Conservation (phyloP, 169 alveolate genomes). For the Eimeria falciformis region DNA sequence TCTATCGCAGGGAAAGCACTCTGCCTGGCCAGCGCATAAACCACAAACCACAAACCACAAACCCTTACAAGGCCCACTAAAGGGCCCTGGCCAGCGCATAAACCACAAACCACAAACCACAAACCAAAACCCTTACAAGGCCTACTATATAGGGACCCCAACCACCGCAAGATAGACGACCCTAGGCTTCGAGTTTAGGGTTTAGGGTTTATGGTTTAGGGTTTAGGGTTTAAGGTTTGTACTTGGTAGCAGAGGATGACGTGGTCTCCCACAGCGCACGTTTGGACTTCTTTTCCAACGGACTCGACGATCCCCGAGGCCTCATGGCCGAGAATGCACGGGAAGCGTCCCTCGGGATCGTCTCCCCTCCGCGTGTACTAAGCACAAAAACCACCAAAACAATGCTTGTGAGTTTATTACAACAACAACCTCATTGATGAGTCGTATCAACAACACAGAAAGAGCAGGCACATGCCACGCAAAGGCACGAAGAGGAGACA, state of each 20-base stretch:
- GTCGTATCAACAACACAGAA: neutral
- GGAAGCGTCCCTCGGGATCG: constrained; percentile 91
- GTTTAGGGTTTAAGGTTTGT: constrained; percentile 1
- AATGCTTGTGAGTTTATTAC: neutral
- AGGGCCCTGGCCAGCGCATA: too few relatives aligned
- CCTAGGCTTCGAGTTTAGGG: too few relatives aligned
- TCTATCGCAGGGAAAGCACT: constrained; percentile 72
- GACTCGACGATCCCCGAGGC: constrained; percentile 91
- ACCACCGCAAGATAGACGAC: too few relatives aligned
- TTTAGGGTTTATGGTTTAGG: neutral
- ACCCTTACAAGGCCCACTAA: too few relatives aligned
- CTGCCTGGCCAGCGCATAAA: constrained; percentile 55
- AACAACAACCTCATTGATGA: neutral
- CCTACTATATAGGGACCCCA: too few relatives aligned
- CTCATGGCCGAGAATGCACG: constrained; percentile 91
- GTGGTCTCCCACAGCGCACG: constrained; percentile 89
- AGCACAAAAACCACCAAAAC: constrained; percentile 67
- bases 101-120: too few relatives aligned
- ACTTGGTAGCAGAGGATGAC: constrained; percentile 88
- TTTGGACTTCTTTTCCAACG: constrained; percentile 91
- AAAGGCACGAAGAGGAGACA: too few relatives aligned
- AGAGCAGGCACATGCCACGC: too few relatives aligned
- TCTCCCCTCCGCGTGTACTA: constrained; percentile 85
- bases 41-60: neutral
- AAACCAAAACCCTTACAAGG: neutral